Percentiles rank a stretch among this genome's conserved stretches.
phyloP scores from a whole-genome alignment of 1,284 basidiomycete species.

The Apiotrichum porosum region DNA sequence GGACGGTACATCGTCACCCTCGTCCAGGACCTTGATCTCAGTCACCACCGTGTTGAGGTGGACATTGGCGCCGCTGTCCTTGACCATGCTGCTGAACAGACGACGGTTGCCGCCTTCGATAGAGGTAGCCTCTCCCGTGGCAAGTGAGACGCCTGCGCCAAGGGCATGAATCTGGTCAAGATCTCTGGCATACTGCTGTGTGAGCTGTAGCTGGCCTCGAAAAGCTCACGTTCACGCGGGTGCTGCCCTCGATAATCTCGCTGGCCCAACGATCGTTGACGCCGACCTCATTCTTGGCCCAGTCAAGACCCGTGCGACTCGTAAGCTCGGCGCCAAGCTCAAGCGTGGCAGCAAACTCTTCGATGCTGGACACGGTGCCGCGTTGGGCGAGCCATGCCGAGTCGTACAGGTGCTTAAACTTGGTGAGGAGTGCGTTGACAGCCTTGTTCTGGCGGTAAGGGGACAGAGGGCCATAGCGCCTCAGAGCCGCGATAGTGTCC shows the following conservation, averaged over 20 bases:
- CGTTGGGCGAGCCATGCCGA: conserved; percentile 27
- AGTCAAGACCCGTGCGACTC: conserved; percentile 58
- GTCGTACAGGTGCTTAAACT: conserved; percentile 38
- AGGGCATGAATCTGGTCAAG: conserved; percentile 72
- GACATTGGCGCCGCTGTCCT: conserved; percentile 62
- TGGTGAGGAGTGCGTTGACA: conserved; percentile 24
- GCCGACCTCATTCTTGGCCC: conserved; percentile 55
- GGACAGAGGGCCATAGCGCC: conserved; percentile 74
- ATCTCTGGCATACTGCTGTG: conserved; percentile 54
- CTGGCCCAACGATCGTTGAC: conserved; percentile 60
- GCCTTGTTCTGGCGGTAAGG: conserved; percentile 57
- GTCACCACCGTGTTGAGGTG: conserved; percentile 64
- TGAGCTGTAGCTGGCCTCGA: neutral
- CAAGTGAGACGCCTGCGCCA: conserved; percentile 69
- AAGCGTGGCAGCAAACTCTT: conserved; percentile 32
- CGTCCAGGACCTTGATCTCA: neutral
- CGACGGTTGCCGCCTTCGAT: conserved; percentile 78
- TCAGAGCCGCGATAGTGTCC: conserved; percentile 65
- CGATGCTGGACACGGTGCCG: conserved; percentile 28
- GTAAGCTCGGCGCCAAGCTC: conserved; percentile 49
- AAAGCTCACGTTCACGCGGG: conserved; percentile 72
- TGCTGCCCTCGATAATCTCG: conserved; percentile 78
- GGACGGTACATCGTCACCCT: neutral
- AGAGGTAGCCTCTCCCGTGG: conserved; percentile 62
- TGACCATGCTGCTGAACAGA: conserved; percentile 77